Conservation (phyloP, 2,329 filamentous ascomycete species). For the Fusarium redolens region DNA sequence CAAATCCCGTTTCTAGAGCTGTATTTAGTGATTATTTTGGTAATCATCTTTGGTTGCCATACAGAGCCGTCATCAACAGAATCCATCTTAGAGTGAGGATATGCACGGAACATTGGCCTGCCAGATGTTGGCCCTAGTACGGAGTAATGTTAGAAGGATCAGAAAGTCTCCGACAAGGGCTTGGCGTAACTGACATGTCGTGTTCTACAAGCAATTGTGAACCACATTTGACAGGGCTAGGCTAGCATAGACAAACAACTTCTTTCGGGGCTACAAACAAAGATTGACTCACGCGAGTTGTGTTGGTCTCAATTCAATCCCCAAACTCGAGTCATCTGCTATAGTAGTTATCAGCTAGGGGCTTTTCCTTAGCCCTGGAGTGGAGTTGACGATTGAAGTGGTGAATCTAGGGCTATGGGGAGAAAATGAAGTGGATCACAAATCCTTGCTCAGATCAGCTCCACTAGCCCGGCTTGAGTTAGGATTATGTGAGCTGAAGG, state of each 20-base stretch:
- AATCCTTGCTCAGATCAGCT: not conserved
- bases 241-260: not conserved
- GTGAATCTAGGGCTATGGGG: not conserved
- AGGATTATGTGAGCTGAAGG: not conserved
- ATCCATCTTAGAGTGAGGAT: not conserved
- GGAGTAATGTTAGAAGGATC: not conserved
- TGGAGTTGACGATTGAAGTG: not conserved
- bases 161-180: slow-evolving; percentile 26
- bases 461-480: not conserved
- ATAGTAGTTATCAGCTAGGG: not conserved
- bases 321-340: slow-evolving; percentile 3
- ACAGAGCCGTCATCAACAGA: not conserved
- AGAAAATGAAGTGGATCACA: not conserved
- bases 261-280: not conserved
- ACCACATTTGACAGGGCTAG: not conserved
- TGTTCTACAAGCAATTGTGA: slow-evolving; percentile 7
- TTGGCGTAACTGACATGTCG: slow-evolving; percentile 32
- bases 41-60: not conserved
- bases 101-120: not conserved
- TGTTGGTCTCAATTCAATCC: not conserved
- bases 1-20: not conserved
- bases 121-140: not conserved
- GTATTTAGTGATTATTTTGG: not conserved
- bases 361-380: not conserved
- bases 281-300: not conserved